phyloP scores from a whole-genome alignment of 306 rosid species.

The Gynostemma pentaphyllum region DNA sequence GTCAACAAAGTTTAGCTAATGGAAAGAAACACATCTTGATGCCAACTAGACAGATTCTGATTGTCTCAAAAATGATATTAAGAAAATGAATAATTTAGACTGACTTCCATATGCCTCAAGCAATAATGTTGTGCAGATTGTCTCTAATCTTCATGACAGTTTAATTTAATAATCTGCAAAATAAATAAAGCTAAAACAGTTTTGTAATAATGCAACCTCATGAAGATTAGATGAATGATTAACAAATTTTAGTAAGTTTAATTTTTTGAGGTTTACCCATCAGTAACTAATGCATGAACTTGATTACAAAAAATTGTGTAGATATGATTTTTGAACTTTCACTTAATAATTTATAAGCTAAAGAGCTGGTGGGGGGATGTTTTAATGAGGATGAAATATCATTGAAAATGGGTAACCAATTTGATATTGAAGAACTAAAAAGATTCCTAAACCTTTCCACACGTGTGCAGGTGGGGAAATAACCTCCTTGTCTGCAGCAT shows the following conservation, averaged over 20 bases:
- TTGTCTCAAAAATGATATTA: background rate
- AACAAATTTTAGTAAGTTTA: background rate
- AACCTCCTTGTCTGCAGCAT: slow-evolving; percentile 2
- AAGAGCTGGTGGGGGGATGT: too few relatives aligned
- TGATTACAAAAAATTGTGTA: background rate
- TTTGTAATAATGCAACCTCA: background rate
- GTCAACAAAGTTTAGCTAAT: background rate
- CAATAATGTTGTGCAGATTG: background rate
- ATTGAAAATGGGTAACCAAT: background rate
- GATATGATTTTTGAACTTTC: too few relatives aligned
- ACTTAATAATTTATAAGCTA: too few relatives aligned
- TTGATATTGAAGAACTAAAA: background rate
- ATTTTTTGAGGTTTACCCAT: background rate
- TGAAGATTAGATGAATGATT: background rate
- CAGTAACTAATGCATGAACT: background rate
- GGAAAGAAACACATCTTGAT: background rate
- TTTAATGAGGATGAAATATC: too few relatives aligned
- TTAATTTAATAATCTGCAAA: background rate
- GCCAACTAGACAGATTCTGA: slow-evolving; percentile 7
- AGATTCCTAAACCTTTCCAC: background rate
- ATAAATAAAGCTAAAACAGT: background rate
- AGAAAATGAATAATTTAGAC: background rate
- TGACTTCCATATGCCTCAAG: background rate
- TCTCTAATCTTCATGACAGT: slow-evolving; percentile 3
- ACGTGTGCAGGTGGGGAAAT: slow-evolving; percentile 2